phyloP scores from a whole-genome alignment of 1,139 yeast species.

The Debaryomyces robertsiae region DNA sequence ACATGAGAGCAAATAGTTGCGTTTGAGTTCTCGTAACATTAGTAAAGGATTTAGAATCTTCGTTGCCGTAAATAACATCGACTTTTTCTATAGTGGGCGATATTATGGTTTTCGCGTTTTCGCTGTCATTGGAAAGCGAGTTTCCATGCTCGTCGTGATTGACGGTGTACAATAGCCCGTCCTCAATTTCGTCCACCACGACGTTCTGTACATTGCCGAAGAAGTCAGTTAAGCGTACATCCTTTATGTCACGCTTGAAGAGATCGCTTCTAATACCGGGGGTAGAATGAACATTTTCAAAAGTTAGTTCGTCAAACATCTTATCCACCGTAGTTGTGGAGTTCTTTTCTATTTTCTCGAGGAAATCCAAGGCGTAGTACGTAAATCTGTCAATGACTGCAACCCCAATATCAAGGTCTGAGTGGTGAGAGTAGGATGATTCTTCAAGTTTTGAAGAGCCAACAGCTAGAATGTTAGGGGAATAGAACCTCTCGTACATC shows the following conservation, averaged over 20 bases:
- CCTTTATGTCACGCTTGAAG: constrained; percentile 64
- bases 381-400: constrained; percentile 98
- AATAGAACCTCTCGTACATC: constrained; percentile 89
- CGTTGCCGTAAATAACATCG: constrained; percentile 9
- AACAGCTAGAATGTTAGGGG: constrained; percentile 90
- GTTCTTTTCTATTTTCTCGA: constrained; percentile 77
- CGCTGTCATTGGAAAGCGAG: neutral
- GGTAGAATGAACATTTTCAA: constrained; percentile 83
- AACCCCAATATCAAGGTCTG: constrained; percentile 94
- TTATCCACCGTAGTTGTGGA: constrained; percentile 79
- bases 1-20: constrained; percentile 18
- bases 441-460: constrained; percentile 92
- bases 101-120: neutral
- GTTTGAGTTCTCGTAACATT: constrained; percentile 20
- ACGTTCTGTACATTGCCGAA: constrained; percentile 92
- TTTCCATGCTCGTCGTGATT: constrained; percentile 28
- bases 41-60: constrained; percentile 1
- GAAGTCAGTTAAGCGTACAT: constrained; percentile 86
- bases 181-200: constrained; percentile 61
- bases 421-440: constrained; percentile 92
- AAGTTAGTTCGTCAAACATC: constrained; percentile 79
- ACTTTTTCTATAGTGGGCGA: constrained; percentile 1
- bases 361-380: constrained; percentile 83
- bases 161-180: constrained; percentile 41
- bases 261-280: constrained; percentile 89